Percentiles rank a stretch among this genome's conserved stretches.
Conservation (phyloP, 2,329 filamentous ascomycete genomes). For the Alternaria angustiovoidea region DNA sequence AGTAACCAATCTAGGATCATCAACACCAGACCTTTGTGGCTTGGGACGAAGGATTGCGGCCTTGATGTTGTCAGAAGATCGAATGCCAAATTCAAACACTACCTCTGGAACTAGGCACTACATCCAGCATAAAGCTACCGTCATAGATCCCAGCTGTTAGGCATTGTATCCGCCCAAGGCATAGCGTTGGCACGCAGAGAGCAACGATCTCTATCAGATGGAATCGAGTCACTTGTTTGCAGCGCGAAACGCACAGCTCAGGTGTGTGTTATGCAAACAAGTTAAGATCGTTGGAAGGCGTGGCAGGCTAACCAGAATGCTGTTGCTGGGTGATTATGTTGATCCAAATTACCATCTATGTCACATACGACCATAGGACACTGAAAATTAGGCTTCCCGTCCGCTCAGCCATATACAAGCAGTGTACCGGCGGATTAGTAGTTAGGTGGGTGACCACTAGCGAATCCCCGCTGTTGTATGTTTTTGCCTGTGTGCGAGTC, state of each 20-base stretch:
- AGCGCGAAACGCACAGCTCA: too few species aligned
- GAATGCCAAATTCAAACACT: not conserved
- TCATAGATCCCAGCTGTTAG: not conserved
- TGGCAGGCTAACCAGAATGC: too few species aligned
- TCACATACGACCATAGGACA: not conserved
- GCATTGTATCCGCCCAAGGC: too few species aligned
- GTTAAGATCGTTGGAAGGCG: too few species aligned
- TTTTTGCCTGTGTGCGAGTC: not conserved
- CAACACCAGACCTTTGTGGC: slow-evolving; percentile 21
- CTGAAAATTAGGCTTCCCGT: not conserved
- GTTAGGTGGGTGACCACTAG: not conserved
- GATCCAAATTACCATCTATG: too few species aligned
- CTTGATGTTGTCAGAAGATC: not conserved
- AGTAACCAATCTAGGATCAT: slow-evolving; percentile 2
- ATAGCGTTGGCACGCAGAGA: too few species aligned
- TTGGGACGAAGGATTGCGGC: slow-evolving; percentile 18
- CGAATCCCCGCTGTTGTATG: not conserved
- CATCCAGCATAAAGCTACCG: not conserved
- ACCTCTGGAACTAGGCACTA: not conserved
- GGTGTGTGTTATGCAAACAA: too few species aligned
- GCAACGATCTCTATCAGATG: too few species aligned
- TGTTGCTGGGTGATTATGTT: too few species aligned
- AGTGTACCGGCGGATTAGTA: not conserved
- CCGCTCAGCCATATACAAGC: not conserved
- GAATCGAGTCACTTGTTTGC: too few species aligned